Evolutionary conservation across 306 rosid genomes (phyloP), one percentile per base, ranked within the genome.

Genomic region (Citrullus amarus): DNA sequence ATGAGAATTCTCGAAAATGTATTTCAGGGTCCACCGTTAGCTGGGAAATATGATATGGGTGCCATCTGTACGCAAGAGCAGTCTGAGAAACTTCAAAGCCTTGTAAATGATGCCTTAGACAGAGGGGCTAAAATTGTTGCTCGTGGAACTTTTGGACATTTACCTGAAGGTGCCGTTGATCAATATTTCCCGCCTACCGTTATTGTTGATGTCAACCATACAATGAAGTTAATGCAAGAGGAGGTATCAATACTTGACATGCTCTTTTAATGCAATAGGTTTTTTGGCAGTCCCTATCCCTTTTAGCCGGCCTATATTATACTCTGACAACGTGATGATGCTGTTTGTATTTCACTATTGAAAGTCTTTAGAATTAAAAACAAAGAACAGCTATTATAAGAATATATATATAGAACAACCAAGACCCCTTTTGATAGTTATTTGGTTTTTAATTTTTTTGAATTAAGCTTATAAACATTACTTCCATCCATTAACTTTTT

Each of bases 141-240:
- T 10, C 96, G 98, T 72, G 98, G 99, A 85, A 90, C 87, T 86
- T 83, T 88, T 62, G 99, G 99, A 67, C 96, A 86, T 72, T 90
- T 96, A 76, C 87, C 93, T 82, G 97, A 88, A 91, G 98, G 82
- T 43, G 93, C 99, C 79, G 97, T 96, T 73, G 91, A 91, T 88
- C 99, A 92, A 73, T 96, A 88, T 84, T 96, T 86, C 10, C 98
- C 96, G 9, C 98, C 98, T 50, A 91, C 99, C 5, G 96, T 92
- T 83, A 82, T 92, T 80, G 93, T 78, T 68, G 91, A 96, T 78
- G 97, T 92, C 81, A 90, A 92, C 80, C 99, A 91, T 88, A 85
- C 93, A 0, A 92, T 96, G 98, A 88, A 79, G 81, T 84, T 96
- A 90, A 96, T 96, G 99, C 97, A 96, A 83, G 98, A 96, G 82